A percentile compares a stretch with the other conserved stretches of the same genome.
Conservation (phyloP, 2,329 filamentous ascomycete species). For the Aspergillus pseudotamarii region DNA sequence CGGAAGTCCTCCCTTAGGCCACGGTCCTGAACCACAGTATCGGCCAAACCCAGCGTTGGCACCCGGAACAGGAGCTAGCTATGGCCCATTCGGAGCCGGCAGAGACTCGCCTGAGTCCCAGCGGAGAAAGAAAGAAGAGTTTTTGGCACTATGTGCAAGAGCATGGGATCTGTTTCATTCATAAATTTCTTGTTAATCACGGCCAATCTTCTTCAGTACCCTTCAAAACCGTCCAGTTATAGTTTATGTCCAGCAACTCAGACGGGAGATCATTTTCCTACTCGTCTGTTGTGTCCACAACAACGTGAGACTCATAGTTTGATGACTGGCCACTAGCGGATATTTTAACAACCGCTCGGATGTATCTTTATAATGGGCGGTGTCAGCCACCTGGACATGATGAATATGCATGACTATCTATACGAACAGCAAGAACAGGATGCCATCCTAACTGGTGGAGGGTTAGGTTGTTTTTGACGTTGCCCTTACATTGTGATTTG, state of each 20-base stretch:
- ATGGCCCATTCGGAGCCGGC: conserved; percentile 77
- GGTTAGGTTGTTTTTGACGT: conserved; percentile 6
- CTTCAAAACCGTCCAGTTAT: neutral
- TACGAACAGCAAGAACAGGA: conserved; percentile 25
- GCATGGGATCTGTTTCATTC: conserved; percentile 99
- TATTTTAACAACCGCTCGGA: neutral
- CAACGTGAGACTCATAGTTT: neutral
- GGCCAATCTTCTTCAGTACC: neutral
- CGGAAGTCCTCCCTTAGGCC: conserved; percentile 79
- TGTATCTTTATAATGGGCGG: neutral
- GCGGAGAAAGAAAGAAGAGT: conserved; percentile 87
- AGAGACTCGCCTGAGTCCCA: conserved; percentile 82
- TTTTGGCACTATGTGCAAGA: conserved; percentile 79
- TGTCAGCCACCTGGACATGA: conserved; percentile 20
- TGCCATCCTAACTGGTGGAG: conserved; percentile 5
- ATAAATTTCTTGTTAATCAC: conserved; percentile 47
- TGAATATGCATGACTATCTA: conserved; percentile 24
- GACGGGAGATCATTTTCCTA: neutral
- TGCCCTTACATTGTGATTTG: neutral
- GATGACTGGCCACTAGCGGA: neutral
- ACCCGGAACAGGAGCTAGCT: conserved; percentile 35
- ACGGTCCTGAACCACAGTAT: conserved; percentile 61
- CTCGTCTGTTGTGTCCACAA: neutral
- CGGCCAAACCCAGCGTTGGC: conserved; percentile 40
- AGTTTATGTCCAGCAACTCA: neutral